These are phyloP conservation scores for Pittosporum tobira DNA, from an alignment of 129 eudicot species.

Conservation along the genomic window DNA sequence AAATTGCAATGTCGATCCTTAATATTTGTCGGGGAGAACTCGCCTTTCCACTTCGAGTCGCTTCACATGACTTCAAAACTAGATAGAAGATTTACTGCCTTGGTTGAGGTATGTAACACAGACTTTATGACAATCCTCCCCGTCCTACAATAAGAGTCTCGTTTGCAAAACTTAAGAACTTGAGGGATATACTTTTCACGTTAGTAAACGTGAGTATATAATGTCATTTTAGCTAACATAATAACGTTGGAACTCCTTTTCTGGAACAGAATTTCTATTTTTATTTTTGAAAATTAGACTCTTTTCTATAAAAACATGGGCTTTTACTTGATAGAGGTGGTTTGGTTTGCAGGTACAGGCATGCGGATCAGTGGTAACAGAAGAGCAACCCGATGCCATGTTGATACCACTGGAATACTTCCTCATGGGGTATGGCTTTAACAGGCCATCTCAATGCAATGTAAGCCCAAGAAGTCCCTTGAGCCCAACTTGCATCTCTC, in stretches of 20 bases:
- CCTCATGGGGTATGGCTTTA: conserved; percentile 82
- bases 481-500: conserved; percentile 87
- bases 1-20: conserved; percentile 66
- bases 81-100: conserved; percentile 84
- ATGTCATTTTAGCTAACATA: too few species aligned
- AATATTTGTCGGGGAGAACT: conserved; percentile 79
- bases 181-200: too few species aligned
- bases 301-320: conserved; percentile 2
- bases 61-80: conserved; percentile 93
- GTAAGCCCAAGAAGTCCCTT: conserved; percentile 94
- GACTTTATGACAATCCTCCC: not conserved
- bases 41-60: conserved; percentile 74
- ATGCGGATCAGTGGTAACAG: conserved; percentile 84
- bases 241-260: too few species aligned
- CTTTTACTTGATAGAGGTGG: not conserved
- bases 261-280: too few species aligned
- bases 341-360: conserved; percentile 58
- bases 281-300: too few species aligned
- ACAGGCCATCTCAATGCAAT: conserved; percentile 48
- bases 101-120: conserved; percentile 70
- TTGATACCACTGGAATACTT: conserved; percentile 89
- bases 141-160: too few species aligned
- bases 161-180: too few species aligned
- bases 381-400: conserved; percentile 95
- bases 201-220: too few species aligned